phyloP scores from a whole-genome alignment of 164 flowering plant genomes.

The Dillenia turbinata region DNA sequence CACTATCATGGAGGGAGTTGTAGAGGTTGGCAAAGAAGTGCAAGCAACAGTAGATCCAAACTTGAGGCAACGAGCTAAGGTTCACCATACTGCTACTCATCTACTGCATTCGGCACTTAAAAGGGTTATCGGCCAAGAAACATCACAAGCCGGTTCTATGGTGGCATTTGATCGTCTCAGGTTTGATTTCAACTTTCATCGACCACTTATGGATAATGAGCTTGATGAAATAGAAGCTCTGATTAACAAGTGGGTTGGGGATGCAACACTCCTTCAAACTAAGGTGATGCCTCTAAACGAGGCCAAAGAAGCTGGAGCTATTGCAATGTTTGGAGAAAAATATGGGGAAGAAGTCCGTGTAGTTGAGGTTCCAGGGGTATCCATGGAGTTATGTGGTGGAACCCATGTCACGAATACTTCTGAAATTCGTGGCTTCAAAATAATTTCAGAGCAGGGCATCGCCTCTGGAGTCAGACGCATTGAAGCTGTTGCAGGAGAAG shows the following conservation, averaged over 20 bases:
- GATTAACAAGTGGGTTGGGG: constrained; percentile 83
- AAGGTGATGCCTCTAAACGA: constrained; percentile 80
- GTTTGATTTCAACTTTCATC: constrained; percentile 90
- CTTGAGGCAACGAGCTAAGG: constrained; percentile 85
- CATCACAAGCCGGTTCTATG: constrained; percentile 97
- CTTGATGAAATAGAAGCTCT: constrained; percentile 64
- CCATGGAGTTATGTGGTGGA: constrained; percentile 98
- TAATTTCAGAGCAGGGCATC: constrained; percentile 91
- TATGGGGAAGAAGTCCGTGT: constrained; percentile 96
- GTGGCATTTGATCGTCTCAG: constrained; percentile 95
- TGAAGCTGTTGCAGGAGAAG: constrained; percentile 94
- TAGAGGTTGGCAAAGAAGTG: constrained; percentile 77
- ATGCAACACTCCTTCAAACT: constrained; percentile 68
- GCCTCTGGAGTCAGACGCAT: constrained; percentile 91
- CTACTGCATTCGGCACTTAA: constrained; percentile 92
- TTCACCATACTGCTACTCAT: constrained; percentile 98
- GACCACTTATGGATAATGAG: constrained; percentile 67
- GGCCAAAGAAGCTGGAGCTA: constrained; percentile 90
- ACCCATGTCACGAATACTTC: constrained; percentile 86
- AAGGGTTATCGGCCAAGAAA: constrained; percentile 72
- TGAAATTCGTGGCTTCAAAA: constrained; percentile 88
- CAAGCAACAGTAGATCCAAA: constrained; percentile 82
- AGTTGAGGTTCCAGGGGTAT: constrained; percentile 95
- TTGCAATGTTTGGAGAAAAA: constrained; percentile 98
- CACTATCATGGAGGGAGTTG: constrained; percentile 55